Conservation (phyloP, 2,329 filamentous ascomycete species). For the Trichoderma pleuroti region DNA sequence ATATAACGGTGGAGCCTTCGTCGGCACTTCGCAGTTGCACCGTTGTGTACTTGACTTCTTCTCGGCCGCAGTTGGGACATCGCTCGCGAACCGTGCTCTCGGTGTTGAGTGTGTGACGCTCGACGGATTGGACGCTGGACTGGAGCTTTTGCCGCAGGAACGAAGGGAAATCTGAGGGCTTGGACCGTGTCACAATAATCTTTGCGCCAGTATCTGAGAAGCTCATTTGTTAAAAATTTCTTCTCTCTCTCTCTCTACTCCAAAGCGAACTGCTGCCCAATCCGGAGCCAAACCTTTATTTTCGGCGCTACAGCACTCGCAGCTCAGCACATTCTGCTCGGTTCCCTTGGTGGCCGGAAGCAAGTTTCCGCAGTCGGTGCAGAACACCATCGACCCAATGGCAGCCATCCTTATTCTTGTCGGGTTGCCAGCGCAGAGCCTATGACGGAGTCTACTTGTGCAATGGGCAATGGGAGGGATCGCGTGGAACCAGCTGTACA, state of each 20-base stretch:
- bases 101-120: constrained; percentile 71
- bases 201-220: constrained; percentile 67
- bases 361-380: constrained; percentile 86
- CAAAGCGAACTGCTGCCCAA: constrained; percentile 2
- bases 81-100: constrained; percentile 64
- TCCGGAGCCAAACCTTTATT: constrained; percentile 64
- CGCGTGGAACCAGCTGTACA: constrained; percentile 22
- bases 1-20: constrained; percentile 91
- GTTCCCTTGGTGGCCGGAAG: constrained; percentile 76
- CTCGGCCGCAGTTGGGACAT: constrained; percentile 77
- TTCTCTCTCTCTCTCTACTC: neutral
- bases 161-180: constrained; percentile 86
- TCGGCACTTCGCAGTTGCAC: constrained; percentile 88
- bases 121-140: constrained; percentile 80
- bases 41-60: constrained; percentile 79
- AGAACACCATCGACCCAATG: constrained; percentile 89
- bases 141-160: constrained; percentile 75
- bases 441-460: constrained; percentile 7
- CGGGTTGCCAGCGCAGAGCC: constrained; percentile 9
- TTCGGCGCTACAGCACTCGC: constrained; percentile 80
- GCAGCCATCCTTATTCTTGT: constrained; percentile 62
- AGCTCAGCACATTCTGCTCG: constrained; percentile 70
- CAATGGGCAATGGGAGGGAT: constrained; percentile 14
- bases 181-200: constrained; percentile 77
- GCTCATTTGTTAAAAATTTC: constrained; percentile 21